These are phyloP conservation scores for Trypanosoma cruzi DNA, from an alignment of 208 protist genomes.

Conservation along the genomic window DNA sequence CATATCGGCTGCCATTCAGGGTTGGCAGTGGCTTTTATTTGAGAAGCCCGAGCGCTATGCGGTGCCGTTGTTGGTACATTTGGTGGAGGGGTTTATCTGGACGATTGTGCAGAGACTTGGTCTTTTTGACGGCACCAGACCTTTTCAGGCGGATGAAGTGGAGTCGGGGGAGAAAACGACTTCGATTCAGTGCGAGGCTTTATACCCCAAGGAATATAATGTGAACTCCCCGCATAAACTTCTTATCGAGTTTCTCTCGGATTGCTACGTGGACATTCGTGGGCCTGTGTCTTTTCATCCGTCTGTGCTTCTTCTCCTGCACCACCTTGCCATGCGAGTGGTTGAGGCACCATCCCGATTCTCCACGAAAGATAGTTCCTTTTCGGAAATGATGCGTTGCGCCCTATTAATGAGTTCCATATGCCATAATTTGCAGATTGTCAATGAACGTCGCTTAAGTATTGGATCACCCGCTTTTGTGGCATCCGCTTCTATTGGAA, in stretches of 20 bases:
- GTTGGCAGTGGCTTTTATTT: conserved; percentile 77
- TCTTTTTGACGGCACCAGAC: conserved; percentile 70
- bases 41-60: conserved; percentile 48
- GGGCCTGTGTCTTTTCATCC: conserved; percentile 49
- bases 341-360: conserved; percentile 50
- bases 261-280: conserved; percentile 57
- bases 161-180: conserved; percentile 46
- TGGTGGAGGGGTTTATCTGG: conserved; percentile 70
- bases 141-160: conserved; percentile 55
- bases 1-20: conserved; percentile 52
- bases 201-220: conserved; percentile 36
- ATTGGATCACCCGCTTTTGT: conserved; percentile 40
- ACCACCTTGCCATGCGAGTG: conserved; percentile 50
- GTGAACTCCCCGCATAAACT: conserved; percentile 70
- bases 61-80: conserved; percentile 50
- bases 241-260: conserved; percentile 68
- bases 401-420: conserved; percentile 65
- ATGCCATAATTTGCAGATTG: conserved; percentile 48
- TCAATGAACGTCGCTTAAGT: conserved; percentile 53
- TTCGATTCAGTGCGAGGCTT: conserved; percentile 24
- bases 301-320: conserved; percentile 60
- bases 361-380: conserved; percentile 78
- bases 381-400: conserved; percentile 78
- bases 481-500: conserved; percentile 62
- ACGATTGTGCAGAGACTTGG: conserved; percentile 62